Evolutionary conservation across 805 yeast species (phyloP).

Genomic region (Metschnikowia lochheadii): DNA sequence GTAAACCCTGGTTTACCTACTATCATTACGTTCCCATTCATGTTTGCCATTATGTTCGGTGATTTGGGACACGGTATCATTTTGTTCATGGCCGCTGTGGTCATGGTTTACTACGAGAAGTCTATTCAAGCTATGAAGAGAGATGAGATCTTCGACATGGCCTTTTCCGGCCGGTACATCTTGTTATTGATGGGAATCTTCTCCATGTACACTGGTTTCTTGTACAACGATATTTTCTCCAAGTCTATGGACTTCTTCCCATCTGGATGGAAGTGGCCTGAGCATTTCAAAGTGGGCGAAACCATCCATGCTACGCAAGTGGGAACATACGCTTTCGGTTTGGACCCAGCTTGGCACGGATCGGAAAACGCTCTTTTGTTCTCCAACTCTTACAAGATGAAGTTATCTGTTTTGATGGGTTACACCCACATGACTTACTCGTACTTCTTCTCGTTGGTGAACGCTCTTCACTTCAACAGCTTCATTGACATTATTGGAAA

Average conservation of each 20-base stretch:
- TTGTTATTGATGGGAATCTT: constrained; percentile 88
- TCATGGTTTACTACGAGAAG: constrained; percentile 70
- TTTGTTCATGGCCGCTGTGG: constrained; percentile 66
- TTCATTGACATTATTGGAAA: constrained; percentile 83
- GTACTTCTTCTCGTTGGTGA: constrained; percentile 76
- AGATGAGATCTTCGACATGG: constrained; percentile 97
- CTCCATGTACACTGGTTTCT: constrained; percentile 91
- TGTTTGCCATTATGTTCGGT: constrained; percentile 99
- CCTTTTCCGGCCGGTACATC: constrained; percentile 87
- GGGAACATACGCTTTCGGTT: constrained; percentile 77
- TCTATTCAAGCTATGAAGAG: constrained; percentile 63
- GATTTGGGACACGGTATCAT: constrained; percentile 95
- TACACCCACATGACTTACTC: constrained; percentile 93
- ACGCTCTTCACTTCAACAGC: constrained; percentile 65
- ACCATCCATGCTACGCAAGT: constrained; percentile 59
- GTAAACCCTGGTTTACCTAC: constrained; percentile 96
- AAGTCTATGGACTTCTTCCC: constrained; percentile 82
- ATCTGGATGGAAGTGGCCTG: constrained; percentile 95
- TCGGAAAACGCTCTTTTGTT: constrained; percentile 87
- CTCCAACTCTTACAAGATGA: constrained; percentile 96
- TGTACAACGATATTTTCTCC: constrained; percentile 93
- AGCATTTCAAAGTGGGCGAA: constrained; percentile 63
- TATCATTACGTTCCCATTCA: constrained; percentile 91
- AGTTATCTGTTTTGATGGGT: constrained; percentile 91
- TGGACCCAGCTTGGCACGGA: constrained; percentile 97